Base-by-base conservation (phyloP, 345 rosid genomes). In the Rhodamnia rubescens region DNA sequence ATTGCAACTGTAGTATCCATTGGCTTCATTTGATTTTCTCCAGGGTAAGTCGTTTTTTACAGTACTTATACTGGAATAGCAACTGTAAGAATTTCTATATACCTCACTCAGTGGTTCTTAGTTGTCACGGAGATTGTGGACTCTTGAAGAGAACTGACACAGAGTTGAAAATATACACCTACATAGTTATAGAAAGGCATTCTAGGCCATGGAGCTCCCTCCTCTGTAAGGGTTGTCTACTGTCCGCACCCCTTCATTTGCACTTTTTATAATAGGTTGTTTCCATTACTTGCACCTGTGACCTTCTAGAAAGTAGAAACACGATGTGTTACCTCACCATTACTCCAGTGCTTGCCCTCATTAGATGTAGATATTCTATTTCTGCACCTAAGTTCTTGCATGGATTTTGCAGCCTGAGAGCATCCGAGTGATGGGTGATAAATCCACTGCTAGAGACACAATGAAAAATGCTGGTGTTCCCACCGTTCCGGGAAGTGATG, bases 401-500 rank as follows among this genome's bases (percentile, higher is more conserved):
- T 83, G 8, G 49, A 53, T 54, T 87, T 81, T 90, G 87, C 92
- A 97, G 99, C 98, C 99, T 64, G 98, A 97, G 91, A 95, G 99
- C 86, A 97, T 97, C 90, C 95, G 95, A 84, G 93, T 93, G 59
- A 97, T 97, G 99, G 99, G 99, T 85, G 99, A 97, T 92, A 97
- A 97, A 91, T 86, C 99, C 86, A 95, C 98, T 83, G 98, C 98
- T n/a, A 91, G 99, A 88, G 99, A 95, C 84, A 97, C 99, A 55
- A 97, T 95, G 99, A 97, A 97, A 92, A 95, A 92, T 90, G 98
- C 99, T 44, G 95, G 98, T 84, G 99, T 97, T 87, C 99, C 98
- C 27, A 97, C 99, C 53, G 99, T 97, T 52, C 99, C 99, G 2
- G 98, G 99, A 86, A 97, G 99, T 91, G 99, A 91, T 89, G 99